These are phyloP conservation scores for Dictyostelium firmibasis DNA, from an alignment of 78 protist species.

Conservation along the genomic window DNA sequence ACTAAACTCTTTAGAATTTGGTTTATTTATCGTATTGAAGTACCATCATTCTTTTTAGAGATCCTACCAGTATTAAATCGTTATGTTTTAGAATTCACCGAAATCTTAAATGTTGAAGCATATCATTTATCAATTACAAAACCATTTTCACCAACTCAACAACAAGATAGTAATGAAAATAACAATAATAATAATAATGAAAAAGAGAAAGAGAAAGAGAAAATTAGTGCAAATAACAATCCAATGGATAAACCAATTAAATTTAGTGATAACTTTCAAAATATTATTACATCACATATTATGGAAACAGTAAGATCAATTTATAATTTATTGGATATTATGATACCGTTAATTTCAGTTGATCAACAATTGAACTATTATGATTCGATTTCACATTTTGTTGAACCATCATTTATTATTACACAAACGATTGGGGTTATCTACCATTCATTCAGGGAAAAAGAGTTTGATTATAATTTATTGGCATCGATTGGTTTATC, in stretches of 20 bases:
- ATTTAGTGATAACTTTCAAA: background rate
- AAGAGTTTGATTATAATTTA: background rate
- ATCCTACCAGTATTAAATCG: background rate
- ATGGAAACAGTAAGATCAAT: conserved; percentile 45
- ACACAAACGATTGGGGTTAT: conserved; percentile 34
- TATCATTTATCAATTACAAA: conserved; percentile 12
- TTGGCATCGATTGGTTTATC: conserved; percentile 17
- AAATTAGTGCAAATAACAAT: background rate
- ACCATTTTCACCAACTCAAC: background rate
- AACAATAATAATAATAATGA: background rate
- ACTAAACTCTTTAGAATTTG: conserved; percentile 23
- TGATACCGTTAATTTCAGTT: background rate
- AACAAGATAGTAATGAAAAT: background rate
- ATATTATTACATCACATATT: conserved; percentile 2
- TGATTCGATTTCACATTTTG: conserved; percentile 21
- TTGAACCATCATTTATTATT: conserved; percentile 36
- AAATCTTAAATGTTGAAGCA: conserved; percentile 9
- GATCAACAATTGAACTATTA: background rate
- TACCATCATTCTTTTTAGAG: background rate
- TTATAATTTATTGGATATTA: conserved; percentile 17
- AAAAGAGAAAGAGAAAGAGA: background rate
- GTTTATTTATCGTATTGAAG: conserved; percentile 19
- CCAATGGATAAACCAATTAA: background rate
- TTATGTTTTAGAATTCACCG: conserved; percentile 14
- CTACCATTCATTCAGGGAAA: conserved; percentile 53